Base-by-base conservation (phyloP, 1,284 basidiomycete species). In the Chiua sp. region DNA sequence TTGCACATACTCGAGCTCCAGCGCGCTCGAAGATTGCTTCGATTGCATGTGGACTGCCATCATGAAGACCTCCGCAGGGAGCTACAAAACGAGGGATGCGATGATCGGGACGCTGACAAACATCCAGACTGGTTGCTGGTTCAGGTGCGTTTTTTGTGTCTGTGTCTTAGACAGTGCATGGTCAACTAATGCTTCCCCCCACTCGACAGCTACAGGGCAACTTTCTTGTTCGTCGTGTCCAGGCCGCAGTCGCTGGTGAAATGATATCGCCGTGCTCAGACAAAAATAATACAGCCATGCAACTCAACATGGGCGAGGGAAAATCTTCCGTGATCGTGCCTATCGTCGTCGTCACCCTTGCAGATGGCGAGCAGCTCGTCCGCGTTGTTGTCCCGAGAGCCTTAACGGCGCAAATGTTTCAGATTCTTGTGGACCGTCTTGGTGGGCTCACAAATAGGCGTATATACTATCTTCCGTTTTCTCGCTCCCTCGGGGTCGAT, bases 311-410 rank as follows among this genome's bases (percentile, higher is more conserved):
- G 42, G 42, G 42, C n/a, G 42, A 44, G 63, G 83, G 84, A 3
- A 85, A 85, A 61, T 80, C 83, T 2, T 81, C 82, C 0, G 84
- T 85, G 6, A 85, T 86, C 32, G 74, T 80, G 0, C 83, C 84
- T 1, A 70, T 85, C 18, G 71, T 76, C 26, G 71, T 77, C 0
- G 67, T 74, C 1, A 59, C 73, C 26, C 68, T 85, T 5, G 79
- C 85, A 0, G 68, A 84, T 63, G 75, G 79, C 1, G 47, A 70
- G 5, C 78, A 72, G 16, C 72, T 86, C 4, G 78, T 79, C 4
- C 76, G 84, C 11, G 77, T 86, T 6, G 66, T 84, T 7, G 78
- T 81, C 23, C 74, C 82, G n/a, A 84, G 83, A 50, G 66, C 79
- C 0, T 65, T 82, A 11, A 66, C 65, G 4, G 33, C 62, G 1